These are phyloP conservation scores for Leucosporidium scottii DNA, from an alignment of 768 basidiomycete genomes.

Conservation along the genomic window DNA sequence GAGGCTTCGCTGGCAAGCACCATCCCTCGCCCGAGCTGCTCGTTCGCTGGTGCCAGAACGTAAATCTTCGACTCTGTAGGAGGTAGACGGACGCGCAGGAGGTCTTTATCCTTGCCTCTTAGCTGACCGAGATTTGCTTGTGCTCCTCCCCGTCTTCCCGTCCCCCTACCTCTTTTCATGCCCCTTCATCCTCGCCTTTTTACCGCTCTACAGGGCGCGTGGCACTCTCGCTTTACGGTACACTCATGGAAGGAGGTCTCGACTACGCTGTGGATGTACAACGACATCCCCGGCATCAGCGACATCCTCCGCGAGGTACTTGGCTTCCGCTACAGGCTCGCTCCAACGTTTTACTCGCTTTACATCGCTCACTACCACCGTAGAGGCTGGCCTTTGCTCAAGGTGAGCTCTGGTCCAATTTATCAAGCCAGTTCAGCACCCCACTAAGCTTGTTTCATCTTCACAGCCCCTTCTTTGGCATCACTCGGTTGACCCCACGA, in stretches of 20 bases:
- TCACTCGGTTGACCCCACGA: not conserved
- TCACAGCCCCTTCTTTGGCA: slow-evolving; percentile 8
- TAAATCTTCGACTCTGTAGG: not conserved
- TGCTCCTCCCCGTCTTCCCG: too few species aligned
- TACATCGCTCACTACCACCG: slow-evolving; percentile 8
- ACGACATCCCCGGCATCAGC: not conserved
- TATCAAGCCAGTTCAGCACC: too few species aligned
- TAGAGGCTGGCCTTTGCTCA: not conserved
- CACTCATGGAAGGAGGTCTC: slow-evolving; percentile 10
- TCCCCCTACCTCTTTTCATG: not conserved
- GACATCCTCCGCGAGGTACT: slow-evolving; percentile 2
- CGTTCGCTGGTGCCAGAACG: slow-evolving; percentile 6
- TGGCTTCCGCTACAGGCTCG: slow-evolving; percentile 1
- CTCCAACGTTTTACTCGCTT: slow-evolving; percentile 6
- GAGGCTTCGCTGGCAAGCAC: slow-evolving; percentile 9
- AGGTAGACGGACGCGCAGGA: too few species aligned
- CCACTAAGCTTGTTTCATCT: not conserved
- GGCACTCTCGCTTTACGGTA: slow-evolving; percentile 7
- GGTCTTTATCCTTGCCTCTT: too few species aligned
- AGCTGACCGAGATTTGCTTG: too few species aligned
- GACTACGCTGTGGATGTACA: slow-evolving; percentile 7
- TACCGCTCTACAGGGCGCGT: not conserved
- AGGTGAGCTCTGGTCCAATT: not conserved
- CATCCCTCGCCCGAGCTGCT: not conserved
- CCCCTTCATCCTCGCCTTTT: not conserved